Conservation (phyloP, 306 rosid genomes). For the Sechiopsis laciniata region DNA sequence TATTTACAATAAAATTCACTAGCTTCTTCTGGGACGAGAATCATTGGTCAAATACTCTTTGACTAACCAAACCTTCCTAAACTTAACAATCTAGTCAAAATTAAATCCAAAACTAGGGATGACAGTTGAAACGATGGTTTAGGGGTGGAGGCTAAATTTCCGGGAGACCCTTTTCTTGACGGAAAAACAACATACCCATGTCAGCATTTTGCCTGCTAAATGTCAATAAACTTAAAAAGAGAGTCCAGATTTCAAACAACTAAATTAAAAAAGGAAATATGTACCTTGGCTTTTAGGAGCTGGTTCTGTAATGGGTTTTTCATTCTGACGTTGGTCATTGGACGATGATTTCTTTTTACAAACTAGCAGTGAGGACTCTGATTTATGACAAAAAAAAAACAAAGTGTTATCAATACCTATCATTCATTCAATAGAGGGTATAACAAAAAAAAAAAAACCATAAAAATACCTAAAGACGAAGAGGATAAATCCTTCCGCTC, state of each 20-base stretch:
- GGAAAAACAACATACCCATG: background rate
- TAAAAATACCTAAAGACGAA: constrained; percentile 43
- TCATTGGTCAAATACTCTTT: background rate
- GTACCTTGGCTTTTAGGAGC: constrained; percentile 53
- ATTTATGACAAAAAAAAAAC: background rate
- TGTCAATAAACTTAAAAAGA: background rate
- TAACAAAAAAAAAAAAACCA: background rate
- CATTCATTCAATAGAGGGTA: background rate
- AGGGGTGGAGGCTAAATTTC: background rate
- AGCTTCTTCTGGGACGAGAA: background rate
- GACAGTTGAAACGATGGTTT: background rate
- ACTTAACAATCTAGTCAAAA: background rate
- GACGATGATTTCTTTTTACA: constrained; percentile 27
- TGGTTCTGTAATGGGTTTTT: constrained; percentile 35
- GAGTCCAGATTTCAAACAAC: background rate
- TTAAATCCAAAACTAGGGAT: background rate
- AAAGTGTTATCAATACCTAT: background rate
- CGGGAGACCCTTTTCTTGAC: background rate
- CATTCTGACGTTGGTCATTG: constrained; percentile 36
- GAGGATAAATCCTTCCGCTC: constrained; percentile 44
- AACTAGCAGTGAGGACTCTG: constrained; percentile 53
- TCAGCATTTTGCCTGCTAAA: background rate
- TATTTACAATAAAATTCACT: background rate
- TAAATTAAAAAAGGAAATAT: background rate
- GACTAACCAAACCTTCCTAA: background rate